Conservation (phyloP, 148 eudicot genomes). For the Silene conica region DNA sequence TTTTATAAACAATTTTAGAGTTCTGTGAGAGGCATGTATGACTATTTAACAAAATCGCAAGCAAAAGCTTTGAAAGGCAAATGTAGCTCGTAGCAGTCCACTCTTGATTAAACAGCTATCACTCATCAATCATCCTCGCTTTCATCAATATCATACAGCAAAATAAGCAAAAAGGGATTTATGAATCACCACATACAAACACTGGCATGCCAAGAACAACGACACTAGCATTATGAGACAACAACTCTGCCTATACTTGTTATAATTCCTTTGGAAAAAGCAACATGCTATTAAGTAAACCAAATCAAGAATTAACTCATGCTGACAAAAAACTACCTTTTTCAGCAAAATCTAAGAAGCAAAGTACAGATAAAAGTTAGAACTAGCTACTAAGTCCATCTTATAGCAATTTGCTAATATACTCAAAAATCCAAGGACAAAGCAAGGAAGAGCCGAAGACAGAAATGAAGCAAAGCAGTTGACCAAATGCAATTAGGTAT, state of each 20-base stretch:
- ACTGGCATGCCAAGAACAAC: not conserved
- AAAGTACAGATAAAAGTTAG: not conserved
- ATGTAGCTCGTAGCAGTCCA: not conserved
- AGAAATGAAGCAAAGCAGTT: not conserved
- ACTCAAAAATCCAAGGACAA: not conserved
- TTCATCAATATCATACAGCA: not conserved
- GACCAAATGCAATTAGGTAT: conserved; percentile 15
- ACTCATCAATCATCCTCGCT: not conserved
- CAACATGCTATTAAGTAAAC: not conserved
- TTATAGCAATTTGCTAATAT: not conserved
- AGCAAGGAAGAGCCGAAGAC: not conserved
- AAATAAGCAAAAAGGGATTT: not conserved
- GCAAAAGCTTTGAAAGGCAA: not conserved
- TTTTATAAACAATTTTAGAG: not conserved
- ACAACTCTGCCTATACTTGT: not conserved
- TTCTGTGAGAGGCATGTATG: not conserved
- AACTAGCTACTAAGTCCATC: not conserved
- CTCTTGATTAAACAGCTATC: conserved; percentile 1
- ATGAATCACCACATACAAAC: not conserved
- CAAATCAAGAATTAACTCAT: not conserved
- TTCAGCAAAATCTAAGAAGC: conserved; percentile 3
- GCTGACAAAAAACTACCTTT: not conserved
- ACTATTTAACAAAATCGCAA: conserved; percentile 5
- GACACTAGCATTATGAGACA: not conserved
- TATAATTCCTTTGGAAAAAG: not conserved